Percentiles rank a stretch among this genome's conserved stretches.
Evolutionary conservation across 768 basidiomycete species (phyloP).

Genomic region (Leccinum barrowsii): DNA sequence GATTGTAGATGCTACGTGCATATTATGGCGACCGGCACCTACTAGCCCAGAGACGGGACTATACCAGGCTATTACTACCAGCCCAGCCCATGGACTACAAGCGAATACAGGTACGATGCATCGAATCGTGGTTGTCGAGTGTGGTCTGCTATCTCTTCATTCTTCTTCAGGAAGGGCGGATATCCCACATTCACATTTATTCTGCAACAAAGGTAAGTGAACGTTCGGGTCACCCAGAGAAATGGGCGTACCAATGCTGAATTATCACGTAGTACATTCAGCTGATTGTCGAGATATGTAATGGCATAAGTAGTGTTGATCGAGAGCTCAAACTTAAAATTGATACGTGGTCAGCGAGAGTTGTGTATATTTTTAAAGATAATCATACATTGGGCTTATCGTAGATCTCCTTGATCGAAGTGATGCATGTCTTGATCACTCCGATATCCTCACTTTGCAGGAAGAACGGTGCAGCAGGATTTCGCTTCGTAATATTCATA

Average conservation of each 20-base stretch:
- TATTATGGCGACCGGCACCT: neutral
- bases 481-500: constrained; percentile 3
- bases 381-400: neutral
- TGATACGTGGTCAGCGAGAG: neutral
- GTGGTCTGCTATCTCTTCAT: neutral
- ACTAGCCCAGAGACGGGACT: neutral
- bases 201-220: neutral
- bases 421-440: constrained; percentile 5
- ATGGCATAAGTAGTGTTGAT: neutral
- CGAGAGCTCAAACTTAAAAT: neutral
- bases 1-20: neutral
- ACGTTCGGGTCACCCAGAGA: neutral
- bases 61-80: neutral
- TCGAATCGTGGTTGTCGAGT: neutral
- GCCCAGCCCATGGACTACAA: neutral
- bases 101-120: neutral
- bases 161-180: neutral
- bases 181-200: neutral
- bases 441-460: constrained; percentile 9
- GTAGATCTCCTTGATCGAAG: constrained; percentile 8
- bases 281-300: neutral
- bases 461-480: constrained; percentile 1
- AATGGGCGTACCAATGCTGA: too few species aligned
- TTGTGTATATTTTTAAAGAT: neutral
- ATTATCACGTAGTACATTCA: too few species aligned